Percentiles rank a stretch among this genome's conserved stretches.
Conservation (phyloP, 1,284 basidiomycete species). For the Malassezia obtusa region DNA sequence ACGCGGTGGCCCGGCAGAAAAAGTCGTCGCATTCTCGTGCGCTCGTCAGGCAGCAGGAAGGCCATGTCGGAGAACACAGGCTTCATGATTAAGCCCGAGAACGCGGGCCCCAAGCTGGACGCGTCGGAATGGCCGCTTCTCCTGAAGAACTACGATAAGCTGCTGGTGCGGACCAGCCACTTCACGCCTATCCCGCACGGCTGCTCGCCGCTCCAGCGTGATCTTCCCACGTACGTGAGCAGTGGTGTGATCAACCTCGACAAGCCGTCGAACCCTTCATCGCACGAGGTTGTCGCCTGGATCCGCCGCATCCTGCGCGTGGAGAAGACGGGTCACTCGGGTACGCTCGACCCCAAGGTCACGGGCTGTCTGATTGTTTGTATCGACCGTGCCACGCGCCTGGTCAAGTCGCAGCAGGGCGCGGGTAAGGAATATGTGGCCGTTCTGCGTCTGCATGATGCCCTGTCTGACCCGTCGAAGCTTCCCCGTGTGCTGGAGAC, state of each 20-base stretch:
- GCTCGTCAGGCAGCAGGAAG: not conserved
- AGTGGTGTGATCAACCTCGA: conserved; percentile 98
- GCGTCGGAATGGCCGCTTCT: conserved; percentile 96
- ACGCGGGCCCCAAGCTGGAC: conserved; percentile 53
- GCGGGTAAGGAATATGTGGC: conserved; percentile 99
- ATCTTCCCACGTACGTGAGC: conserved; percentile 83
- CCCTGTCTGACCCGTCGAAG: conserved; percentile 67
- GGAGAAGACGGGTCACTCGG: conserved; percentile 96
- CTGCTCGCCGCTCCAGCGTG: conserved; percentile 83
- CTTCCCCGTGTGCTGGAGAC: conserved; percentile 91
- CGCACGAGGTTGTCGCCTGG: conserved; percentile 99
- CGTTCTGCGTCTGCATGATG: conserved; percentile 81
- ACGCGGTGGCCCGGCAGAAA: conserved; percentile 3
- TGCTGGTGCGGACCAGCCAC: conserved; percentile 85
- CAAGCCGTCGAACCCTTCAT: conserved; percentile 98
- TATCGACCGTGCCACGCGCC: conserved; percentile 95
- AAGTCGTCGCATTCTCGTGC: conserved; percentile 6
- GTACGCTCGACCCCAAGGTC: conserved; percentile 96
- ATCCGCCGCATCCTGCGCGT: conserved; percentile 85
- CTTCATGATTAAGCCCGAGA: conserved; percentile 50
- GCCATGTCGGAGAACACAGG: conserved; percentile 29
- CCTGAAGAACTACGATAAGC: conserved; percentile 76
- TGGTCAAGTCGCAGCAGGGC: conserved; percentile 98
- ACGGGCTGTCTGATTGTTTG: conserved; percentile 98
- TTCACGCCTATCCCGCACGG: conserved; percentile 94